These are phyloP conservation scores for Pseudopithomyces maydicus DNA, from an alignment of 2,329 filamentous ascomycete species.

Conservation along the genomic window DNA sequence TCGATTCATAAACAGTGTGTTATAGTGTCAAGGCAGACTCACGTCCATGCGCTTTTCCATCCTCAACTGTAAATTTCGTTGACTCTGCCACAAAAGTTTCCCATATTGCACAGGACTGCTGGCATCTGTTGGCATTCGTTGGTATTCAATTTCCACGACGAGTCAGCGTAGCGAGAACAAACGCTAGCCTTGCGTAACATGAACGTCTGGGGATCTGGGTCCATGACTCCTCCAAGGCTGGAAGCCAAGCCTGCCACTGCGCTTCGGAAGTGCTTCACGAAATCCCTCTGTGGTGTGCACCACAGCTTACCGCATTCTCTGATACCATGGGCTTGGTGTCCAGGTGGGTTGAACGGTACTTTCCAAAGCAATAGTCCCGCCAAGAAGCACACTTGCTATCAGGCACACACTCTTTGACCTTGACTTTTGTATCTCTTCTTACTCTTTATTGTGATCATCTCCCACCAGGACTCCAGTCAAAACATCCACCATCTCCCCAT, in stretches of 20 bases:
- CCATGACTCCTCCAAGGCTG: not conserved
- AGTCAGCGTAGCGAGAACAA: not conserved
- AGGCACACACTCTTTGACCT: too few species aligned
- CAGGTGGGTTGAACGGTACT: too few species aligned
- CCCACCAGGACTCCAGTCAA: not conserved
- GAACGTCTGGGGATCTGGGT: not conserved
- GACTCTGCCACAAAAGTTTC: not conserved
- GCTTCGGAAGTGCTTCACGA: not conserved
- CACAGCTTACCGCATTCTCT: not conserved
- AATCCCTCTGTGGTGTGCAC: not conserved
- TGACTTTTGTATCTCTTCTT: not conserved
- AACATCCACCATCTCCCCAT: not conserved
- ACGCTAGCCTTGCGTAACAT: not conserved
- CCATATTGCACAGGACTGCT: not conserved
- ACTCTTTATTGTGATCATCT: not conserved
- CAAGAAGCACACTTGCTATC: too few species aligned
- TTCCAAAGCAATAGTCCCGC: too few species aligned
- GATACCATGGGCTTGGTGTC: not conserved
- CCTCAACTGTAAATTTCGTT: not conserved
- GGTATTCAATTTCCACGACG: not conserved
- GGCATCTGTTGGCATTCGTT: not conserved
- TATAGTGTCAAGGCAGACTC: too few species aligned
- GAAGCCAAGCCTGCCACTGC: slow-evolving; percentile 1
- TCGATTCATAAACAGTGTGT: too few species aligned
- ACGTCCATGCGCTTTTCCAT: not conserved